A percentile compares a stretch with the other conserved stretches of the same genome.
Evolutionary conservation across 2,329 filamentous ascomycete genomes (phyloP).

Genomic region (Aspergillus quadricinctus): DNA sequence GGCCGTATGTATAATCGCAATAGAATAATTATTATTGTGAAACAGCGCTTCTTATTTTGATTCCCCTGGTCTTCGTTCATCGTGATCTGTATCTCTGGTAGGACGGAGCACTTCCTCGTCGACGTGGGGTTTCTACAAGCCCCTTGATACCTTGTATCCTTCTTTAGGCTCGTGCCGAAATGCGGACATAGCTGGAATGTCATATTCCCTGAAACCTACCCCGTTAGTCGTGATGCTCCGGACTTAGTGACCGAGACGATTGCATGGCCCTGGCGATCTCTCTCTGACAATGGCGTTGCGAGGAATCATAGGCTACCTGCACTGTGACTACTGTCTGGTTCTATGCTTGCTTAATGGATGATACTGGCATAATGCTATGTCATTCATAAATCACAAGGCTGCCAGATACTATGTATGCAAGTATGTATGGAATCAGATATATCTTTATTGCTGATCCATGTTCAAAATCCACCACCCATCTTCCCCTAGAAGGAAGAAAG

Average conservation of each 20-base stretch:
- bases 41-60: background rate
- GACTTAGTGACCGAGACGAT: too few species aligned
- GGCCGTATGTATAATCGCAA: background rate
- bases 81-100: background rate
- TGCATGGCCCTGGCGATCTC: too few species aligned
- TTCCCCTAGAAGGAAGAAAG: background rate
- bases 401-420: constrained; percentile 10
- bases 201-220: background rate
- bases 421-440: background rate
- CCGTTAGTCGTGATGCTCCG: background rate
- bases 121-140: background rate
- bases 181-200: background rate
- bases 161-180: background rate
- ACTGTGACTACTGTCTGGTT: background rate
- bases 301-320: background rate
- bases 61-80: background rate
- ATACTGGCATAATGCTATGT: background rate
- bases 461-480: background rate
- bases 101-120: background rate
- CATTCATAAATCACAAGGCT: constrained; percentile 4
- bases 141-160: background rate
- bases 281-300: background rate
- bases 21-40: background rate
- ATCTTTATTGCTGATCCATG: background rate
- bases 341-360: background rate